Base-by-base conservation (phyloP, 176 grass and related monocot species). In the Miscanthus lutarioriparius region DNA sequence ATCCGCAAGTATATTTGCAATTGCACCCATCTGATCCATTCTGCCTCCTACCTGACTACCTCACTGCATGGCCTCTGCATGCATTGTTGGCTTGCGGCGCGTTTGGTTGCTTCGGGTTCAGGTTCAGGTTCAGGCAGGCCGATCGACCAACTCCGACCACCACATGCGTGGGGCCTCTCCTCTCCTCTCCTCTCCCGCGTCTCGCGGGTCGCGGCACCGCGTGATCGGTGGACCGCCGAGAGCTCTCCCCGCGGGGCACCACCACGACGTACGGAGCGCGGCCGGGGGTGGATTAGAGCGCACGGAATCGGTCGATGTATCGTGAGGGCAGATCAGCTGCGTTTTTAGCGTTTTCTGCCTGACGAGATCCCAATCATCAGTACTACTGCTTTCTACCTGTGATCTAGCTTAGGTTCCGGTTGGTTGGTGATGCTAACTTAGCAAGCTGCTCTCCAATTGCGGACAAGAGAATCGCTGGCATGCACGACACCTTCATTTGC, bases 51-150 rank as follows among this genome's bases (percentile, higher is more conserved):
- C n/a, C n/a, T n/a, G n/a, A n/a, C n/a, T n/a, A n/a, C n/a, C n/a
- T n/a, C n/a, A n/a, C n/a, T n/a, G 48, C 48, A 15, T 15, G 13
- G 15, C 15, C 47, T 17, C 47, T 49, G 48, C 48, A 51, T 48
- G 48, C 48, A 51, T 48, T 48, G 43, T 35, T 37, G 36, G 36
- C 36, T 37, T 37, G 30, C 12, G 11, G 44, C 4, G 43, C 43
- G 44, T 47, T 49, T 15, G 15, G 7, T 49, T 49, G 47, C 47
- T 49, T 49, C 47, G 5, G 47, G 62, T 26, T n/a, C n/a, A n/a
- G n/a, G n/a, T 80, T 66, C 61, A 33, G 61, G 25, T 78, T 78
- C 77, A 48, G 74, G 17, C n/a, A 23, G 69, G 68, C 66, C 53
- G 51, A 56, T 17, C 13, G 45, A 48, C 44, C 44, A 49, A 49